Conservation (phyloP, 306 rosid genomes). For the Luffa aegyptiaca region DNA sequence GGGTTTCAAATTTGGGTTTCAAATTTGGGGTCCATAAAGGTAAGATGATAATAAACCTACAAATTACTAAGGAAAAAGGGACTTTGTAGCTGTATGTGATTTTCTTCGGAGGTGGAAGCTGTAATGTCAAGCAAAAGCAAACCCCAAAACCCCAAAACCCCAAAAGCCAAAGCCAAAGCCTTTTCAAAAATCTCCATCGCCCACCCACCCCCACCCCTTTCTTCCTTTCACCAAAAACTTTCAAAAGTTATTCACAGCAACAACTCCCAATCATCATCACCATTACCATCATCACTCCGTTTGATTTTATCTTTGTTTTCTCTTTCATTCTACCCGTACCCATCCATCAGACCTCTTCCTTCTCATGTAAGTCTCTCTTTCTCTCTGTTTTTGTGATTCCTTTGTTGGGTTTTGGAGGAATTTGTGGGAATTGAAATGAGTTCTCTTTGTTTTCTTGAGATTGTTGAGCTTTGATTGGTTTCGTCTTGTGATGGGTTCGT, state of each 20-base stretch:
- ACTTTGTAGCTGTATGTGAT: too few species aligned
- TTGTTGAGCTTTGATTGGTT: neutral
- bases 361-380: constrained; percentile 27
- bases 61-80: too few species aligned
- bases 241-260: constrained; percentile 23
- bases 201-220: constrained; percentile 24
- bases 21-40: too few species aligned
- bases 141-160: neutral
- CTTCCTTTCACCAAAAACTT: neutral
- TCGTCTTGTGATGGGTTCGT: neutral
- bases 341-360: constrained; percentile 15
- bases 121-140: constrained; percentile 50
- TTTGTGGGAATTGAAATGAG: neutral
- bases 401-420: neutral
- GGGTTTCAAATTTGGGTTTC: too few species aligned
- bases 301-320: constrained; percentile 23
- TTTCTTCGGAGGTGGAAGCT: constrained; percentile 50
- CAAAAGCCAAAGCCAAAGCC: neutral
- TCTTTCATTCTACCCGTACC: constrained; percentile 37
- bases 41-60: too few species aligned
- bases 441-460: constrained; percentile 1
- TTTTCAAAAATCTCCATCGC: constrained; percentile 19
- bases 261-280: constrained; percentile 15
- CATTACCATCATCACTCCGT: constrained; percentile 15
- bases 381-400: neutral